Percentiles rank a stretch among this genome's conserved stretches.
These are phyloP conservation scores for Ilyonectria robusta DNA, from an alignment of 2,329 filamentous ascomycete species.

Conservation along the genomic window DNA sequence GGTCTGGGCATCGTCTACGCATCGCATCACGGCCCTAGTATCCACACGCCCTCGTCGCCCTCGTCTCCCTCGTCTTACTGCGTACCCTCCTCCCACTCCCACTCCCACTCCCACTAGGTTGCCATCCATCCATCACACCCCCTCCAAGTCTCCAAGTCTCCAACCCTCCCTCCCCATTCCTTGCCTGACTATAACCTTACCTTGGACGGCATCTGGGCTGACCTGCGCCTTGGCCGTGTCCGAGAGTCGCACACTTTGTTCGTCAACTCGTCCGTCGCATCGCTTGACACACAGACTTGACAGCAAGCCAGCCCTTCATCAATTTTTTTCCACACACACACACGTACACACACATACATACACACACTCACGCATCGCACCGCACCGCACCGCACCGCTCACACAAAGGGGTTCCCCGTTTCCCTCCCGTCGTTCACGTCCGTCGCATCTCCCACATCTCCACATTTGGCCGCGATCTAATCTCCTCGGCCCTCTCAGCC, in stretches of 20 bases:
- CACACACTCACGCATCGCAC: neutral
- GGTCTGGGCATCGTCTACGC: neutral
- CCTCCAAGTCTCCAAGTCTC: constrained; percentile 21
- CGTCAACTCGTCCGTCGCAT: constrained; percentile 35
- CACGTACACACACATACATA: neutral
- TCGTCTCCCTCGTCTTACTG: constrained; percentile 11
- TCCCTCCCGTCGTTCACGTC: constrained; percentile 17
- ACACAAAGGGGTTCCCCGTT: neutral
- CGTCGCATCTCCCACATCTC: constrained; percentile 16
- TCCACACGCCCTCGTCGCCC: constrained; percentile 17
- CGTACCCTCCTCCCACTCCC: constrained; percentile 12
- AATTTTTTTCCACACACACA: constrained; percentile 19
- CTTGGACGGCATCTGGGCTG: constrained; percentile 43
- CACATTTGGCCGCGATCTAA: constrained; percentile 19
- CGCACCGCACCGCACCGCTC: neutral
- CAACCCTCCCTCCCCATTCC: constrained; percentile 35
- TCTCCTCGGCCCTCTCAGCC: constrained; percentile 24
- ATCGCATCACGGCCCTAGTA: constrained; percentile 1
- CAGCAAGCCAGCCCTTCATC: constrained; percentile 13
- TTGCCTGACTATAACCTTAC: constrained; percentile 45
- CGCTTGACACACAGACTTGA: constrained; percentile 16
- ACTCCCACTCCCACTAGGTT: too few species aligned
- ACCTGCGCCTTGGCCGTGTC: constrained; percentile 39
- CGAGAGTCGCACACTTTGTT: constrained; percentile 27
- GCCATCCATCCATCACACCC: neutral